Evolutionary conservation across 495 filamentous ascomycete species (phyloP).

Genomic region (Arthonia radiata): DNA sequence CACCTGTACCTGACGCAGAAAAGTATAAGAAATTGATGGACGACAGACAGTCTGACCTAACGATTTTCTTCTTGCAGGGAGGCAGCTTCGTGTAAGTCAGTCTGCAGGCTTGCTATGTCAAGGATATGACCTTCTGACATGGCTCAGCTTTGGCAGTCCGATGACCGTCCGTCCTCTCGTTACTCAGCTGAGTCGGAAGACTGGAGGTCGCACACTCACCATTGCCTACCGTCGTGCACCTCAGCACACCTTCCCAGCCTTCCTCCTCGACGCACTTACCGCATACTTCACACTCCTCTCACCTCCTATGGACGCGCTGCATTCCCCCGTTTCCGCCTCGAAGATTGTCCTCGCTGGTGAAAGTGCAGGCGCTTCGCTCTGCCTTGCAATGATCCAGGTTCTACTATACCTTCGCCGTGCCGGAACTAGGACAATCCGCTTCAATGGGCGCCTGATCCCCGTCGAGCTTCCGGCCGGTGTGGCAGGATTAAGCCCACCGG

Average conservation of each 20-base stretch:
- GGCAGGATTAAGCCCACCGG: no score
- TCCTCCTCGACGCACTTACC: constrained; percentile 2
- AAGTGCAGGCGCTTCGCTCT: constrained; percentile 1
- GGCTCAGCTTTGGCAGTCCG: constrained; percentile 3
- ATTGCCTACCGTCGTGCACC: constrained; percentile 3
- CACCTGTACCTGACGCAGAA: constrained; percentile 1
- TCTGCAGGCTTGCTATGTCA: no score
- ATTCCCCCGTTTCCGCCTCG: neutral
- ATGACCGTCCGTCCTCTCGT: constrained; percentile 1
- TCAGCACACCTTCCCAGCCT: constrained; percentile 3
- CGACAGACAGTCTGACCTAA: constrained; percentile 3
- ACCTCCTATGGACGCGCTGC: constrained; percentile 1
- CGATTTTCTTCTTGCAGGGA: constrained; percentile 7
- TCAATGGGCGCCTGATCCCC: no score
- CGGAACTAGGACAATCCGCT: no score
- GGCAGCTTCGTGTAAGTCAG: no score
- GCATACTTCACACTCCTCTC: constrained; percentile 4
- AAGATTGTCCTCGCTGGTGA: constrained; percentile 4
- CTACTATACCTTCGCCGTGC: no score
- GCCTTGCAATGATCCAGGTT: constrained; percentile 1
- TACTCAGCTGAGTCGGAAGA: constrained; percentile 1
- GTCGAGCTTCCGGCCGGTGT: no score
- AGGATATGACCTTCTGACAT: no score
- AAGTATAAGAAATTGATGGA: constrained; percentile 3
- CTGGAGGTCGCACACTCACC: constrained; percentile 3